Base-by-base conservation (phyloP, 345 rosid species). In the Eucalyptus lansdowneana region DNA sequence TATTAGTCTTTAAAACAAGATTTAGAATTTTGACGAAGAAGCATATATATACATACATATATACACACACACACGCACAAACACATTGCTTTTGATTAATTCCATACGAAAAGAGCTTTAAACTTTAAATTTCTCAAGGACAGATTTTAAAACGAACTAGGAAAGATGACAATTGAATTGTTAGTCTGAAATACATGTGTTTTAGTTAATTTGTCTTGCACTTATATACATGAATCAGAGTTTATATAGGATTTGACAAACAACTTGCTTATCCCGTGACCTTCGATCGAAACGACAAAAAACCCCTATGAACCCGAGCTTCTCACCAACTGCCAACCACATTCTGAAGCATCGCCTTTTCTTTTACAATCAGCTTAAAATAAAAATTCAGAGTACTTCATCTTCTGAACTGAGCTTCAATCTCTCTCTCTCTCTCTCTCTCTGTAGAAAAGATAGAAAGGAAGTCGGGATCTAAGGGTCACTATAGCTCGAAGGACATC, bases 1-100 rank as follows among this genome's bases (percentile, higher is more conserved):
- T 56, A 56, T 56, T 56, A 56, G 1, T 24, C 62, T 56, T 56
- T 0, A 56, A 56, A 56, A 56, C 12, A 56, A 56, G 62, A 56
- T 56, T 56, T 22, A 22, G 11, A 56, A 56, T 56, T 22, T 56
- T 56, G 62, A 56, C 1, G 13, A 54, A 8, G 12, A 54, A 54
- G 27, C 60, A 7, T 53, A 53, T 2, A 53, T 1, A 50, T 1
- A 50, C 0, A 50, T 2, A 14, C 3, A 53, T 0, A 53, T 1
- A 14, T 0, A 50, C 0, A 50, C 6, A 50, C 3, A 50, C 19
- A 19, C 4, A 21, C 2, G 21, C 4, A 51, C 21, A 50, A 1
- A 51, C 21, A 53, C 27, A 2, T 13, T 6, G n/a, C 9, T 62
- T 62, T 62, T 62, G 69, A 11, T 62, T 62, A 62, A 62, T 0